These are phyloP conservation scores for Lipomyces japonicus DNA, from an alignment of 805 yeast species.

Conservation along the genomic window DNA sequence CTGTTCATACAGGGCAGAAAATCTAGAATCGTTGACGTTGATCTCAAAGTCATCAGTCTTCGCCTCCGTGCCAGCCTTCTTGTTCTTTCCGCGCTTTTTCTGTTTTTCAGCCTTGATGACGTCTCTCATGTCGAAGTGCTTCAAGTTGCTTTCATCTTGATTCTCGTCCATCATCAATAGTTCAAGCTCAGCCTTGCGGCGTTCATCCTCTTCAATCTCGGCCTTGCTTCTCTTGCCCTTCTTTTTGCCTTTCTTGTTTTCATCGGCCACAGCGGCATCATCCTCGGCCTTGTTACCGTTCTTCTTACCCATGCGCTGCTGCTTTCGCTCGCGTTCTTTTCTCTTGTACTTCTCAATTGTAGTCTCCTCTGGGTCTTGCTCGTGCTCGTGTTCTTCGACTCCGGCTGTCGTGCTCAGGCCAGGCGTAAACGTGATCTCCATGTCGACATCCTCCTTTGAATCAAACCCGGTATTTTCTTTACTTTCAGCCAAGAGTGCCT, in stretches of 20 bases:
- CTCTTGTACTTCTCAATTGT: constrained; percentile 77
- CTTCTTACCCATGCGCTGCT: constrained; percentile 75
- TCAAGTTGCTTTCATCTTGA: constrained; percentile 40
- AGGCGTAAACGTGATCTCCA: constrained; percentile 95
- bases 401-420: constrained; percentile 54
- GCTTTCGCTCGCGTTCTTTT: constrained; percentile 87
- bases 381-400: constrained; percentile 36
- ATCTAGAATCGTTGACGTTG: constrained; percentile 79
- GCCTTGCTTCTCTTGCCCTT: constrained; percentile 24
- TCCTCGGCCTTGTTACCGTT: constrained; percentile 50
- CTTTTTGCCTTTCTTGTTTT: constrained; percentile 29
- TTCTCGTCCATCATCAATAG: constrained; percentile 66
- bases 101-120: constrained; percentile 66
- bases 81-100: constrained; percentile 40
- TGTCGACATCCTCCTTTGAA: constrained; percentile 68
- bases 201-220: constrained; percentile 37
- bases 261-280: constrained; percentile 40
- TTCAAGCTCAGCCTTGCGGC: constrained; percentile 65
- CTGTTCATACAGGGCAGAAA: constrained; percentile 73
- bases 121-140: constrained; percentile 79
- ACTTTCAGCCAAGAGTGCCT: constrained; percentile 45
- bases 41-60: constrained; percentile 53
- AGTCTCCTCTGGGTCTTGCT: constrained; percentile 54
- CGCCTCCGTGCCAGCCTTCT: constrained; percentile 43
- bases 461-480: constrained; percentile 29